These are phyloP conservation scores for Skeletonema tropicum DNA, from an alignment of 108 stramenopile genomes.

Conservation along the genomic window DNA sequence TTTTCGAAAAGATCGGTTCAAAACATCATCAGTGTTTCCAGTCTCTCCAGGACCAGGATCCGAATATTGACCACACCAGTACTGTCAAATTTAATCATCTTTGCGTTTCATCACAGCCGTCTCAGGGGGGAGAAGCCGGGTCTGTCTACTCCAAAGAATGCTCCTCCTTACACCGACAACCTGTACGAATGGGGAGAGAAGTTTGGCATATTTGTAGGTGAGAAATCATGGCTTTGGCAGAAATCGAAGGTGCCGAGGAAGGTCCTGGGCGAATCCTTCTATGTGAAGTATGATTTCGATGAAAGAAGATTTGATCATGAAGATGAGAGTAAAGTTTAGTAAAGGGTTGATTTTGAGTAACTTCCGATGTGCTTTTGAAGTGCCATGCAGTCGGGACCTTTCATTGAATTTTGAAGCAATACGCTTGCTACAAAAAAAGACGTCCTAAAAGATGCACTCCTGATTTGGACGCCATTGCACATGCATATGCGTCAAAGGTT, in stretches of 20 bases:
- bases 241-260: neutral
- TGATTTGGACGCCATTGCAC: neutral
- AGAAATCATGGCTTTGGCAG: neutral
- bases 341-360: conserved; percentile 3
- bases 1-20: neutral
- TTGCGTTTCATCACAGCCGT: neutral
- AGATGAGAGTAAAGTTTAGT: neutral
- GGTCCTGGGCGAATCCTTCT: neutral
- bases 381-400: neutral
- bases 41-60: neutral
- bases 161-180: neutral
- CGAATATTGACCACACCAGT: neutral
- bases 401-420: neutral
- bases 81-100: neutral
- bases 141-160: neutral
- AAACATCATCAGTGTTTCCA: conserved; percentile 5
- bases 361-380: neutral
- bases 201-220: neutral
- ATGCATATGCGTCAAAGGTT: conserved; percentile 2
- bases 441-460: neutral
- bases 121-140: conserved; percentile 2
- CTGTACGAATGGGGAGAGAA: neutral
- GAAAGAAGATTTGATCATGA: neutral
- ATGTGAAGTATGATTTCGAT: neutral
- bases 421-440: neutral